Evolutionary conservation across 805 yeast genomes (phyloP).

Genomic region (Citeromyces nyonsensis): DNA sequence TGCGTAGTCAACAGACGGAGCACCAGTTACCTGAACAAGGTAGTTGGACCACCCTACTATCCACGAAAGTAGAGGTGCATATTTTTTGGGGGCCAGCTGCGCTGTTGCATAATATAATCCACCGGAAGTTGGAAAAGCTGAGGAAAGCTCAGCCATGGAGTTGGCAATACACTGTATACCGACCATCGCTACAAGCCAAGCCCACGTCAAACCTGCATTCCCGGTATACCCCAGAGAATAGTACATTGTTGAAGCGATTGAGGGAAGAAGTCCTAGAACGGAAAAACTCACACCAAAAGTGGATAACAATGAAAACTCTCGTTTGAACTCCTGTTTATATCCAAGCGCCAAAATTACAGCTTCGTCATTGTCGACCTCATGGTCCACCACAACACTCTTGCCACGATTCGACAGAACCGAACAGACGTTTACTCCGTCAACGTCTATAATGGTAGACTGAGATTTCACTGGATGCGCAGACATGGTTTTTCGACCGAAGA

Average conservation of each 20-base stretch:
- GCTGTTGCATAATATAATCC: conserved; percentile 60
- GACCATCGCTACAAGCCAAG: conserved; percentile 35
- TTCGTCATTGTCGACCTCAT: conserved; percentile 29
- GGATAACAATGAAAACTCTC: conserved; percentile 42
- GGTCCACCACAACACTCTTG: conserved; percentile 21
- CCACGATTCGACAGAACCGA: conserved; percentile 11
- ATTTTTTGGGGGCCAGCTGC: conserved; percentile 39
- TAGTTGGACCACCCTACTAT: conserved; percentile 50
- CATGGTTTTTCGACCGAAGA: neutral
- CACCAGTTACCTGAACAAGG: conserved; percentile 46
- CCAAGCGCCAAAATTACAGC: conserved; percentile 42
- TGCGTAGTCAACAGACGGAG: conserved; percentile 44
- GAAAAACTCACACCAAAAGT: conserved; percentile 53
- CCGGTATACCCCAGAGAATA: conserved; percentile 49
- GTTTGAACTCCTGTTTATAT: conserved; percentile 47
- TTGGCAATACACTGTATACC: conserved; percentile 43
- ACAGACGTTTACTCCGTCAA: conserved; percentile 11
- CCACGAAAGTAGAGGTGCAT: conserved; percentile 43
- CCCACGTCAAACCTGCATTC: conserved; percentile 51
- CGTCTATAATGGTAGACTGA: conserved; percentile 13
- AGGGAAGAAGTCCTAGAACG: conserved; percentile 49
- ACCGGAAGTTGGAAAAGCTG: conserved; percentile 53
- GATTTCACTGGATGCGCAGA: conserved; percentile 8
- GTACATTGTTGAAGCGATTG: conserved; percentile 47
- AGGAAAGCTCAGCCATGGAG: conserved; percentile 49